phyloP scores from a whole-genome alignment of 2,329 filamentous ascomycete species.

The Cytospora leucostoma region DNA sequence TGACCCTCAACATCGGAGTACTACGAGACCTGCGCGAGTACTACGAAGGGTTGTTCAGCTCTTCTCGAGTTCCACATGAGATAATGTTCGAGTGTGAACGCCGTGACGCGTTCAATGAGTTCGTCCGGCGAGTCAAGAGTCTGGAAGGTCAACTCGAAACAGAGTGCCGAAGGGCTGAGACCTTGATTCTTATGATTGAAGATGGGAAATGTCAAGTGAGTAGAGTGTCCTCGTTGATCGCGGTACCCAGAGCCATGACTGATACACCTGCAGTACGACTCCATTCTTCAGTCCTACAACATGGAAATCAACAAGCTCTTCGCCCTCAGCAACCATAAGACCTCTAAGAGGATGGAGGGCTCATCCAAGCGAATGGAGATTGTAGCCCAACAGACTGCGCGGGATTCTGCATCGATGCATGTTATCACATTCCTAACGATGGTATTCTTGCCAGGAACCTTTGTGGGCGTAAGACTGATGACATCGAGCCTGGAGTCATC shows the following conservation, averaged over 20 bases:
- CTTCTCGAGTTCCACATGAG: neutral
- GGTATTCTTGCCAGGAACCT: conserved; percentile 37
- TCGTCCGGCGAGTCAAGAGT: neutral
- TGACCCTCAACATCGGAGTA: conserved; percentile 4
- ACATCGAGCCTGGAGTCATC: conserved; percentile 1
- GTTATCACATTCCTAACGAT: conserved; percentile 37
- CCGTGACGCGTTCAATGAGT: neutral
- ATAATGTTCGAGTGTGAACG: neutral
- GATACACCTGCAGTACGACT: neutral
- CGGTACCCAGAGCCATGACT: accelerated
- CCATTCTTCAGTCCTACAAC: conserved; percentile 12
- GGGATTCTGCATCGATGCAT: conserved; percentile 40
- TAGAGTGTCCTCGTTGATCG: neutral
- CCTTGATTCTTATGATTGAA: neutral
- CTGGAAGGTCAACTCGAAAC: conserved; percentile 2
- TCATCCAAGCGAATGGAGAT: conserved; percentile 11
- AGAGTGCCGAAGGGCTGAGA: neutral
- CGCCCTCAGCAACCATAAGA: conserved; percentile 3
- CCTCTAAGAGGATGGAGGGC: conserved; percentile 4
- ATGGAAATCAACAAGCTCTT: conserved; percentile 13
- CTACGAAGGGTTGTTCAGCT: neutral
- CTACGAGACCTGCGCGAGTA: neutral
- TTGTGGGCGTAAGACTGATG: conserved; percentile 30
- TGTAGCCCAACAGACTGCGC: conserved; percentile 48
- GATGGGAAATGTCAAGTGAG: conserved; percentile 8